Base-by-base conservation (phyloP, 108 stramenopile species). In the Pseudonitzschia multiseries region DNA sequence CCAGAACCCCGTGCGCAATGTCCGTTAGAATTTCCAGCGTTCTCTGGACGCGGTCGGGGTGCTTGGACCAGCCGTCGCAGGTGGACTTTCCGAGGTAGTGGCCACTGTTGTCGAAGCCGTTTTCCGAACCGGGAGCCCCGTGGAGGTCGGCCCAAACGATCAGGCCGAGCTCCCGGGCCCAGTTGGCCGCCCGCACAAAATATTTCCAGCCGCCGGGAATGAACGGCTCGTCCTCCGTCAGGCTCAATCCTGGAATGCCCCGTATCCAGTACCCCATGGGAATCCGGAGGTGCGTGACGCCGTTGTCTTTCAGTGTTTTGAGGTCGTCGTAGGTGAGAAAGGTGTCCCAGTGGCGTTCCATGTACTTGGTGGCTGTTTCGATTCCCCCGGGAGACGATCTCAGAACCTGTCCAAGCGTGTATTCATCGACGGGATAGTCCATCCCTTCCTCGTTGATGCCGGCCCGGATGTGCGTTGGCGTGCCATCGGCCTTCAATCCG, bases 141-240 rank as follows among this genome's bases (percentile, higher is more conserved):
- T 94, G 93, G 28, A 94, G 74, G 57, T 94, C 93, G 42, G 87
- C 77, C 86, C 88, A 88, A 0, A 89, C 79, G 44, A 81, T 46
- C 28, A 94, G 59, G 0, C 77, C 79, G 52, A 77, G 46, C 48
- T 86, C 70, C 15, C 87, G 73, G 51, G 68, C 72, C 90, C 88
- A 91, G 12, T 70, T 59, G n/a, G 78, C 65, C 10, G 83, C 57
- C 10, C 89, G 81, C 4, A 77, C 70, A 68, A 91, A 84, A 53
- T 89, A 86, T 27, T 61, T 51, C 89, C 89, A 91, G 10, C 81
- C 86, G 21, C 77, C 86, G 1, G 72, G 53, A 44, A 89, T 81
- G 69, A 74, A 90, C 8, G 89, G 87, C 76, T 88, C 84, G 20
- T 52, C 57, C 27, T 67, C 59, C 21, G 53, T 46, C 8, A 72